phyloP scores from a whole-genome alignment of 2,329 filamentous ascomycete species.

The Sporothrix brasiliensis region DNA sequence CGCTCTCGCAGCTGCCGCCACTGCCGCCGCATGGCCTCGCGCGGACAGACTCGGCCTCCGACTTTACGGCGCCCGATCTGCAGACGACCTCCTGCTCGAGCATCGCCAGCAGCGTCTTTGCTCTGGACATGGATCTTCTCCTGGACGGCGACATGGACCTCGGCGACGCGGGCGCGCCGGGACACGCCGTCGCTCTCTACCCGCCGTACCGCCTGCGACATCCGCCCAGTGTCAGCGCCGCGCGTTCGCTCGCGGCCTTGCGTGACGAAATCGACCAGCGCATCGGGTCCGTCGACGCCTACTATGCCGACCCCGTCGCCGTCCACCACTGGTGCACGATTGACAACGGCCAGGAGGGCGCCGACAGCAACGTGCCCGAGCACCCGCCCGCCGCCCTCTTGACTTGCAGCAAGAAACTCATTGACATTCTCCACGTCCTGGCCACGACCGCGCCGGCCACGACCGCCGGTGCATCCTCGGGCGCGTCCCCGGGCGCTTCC shows the following conservation, averaged over 20 bases:
- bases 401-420: neutral
- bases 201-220: neutral
- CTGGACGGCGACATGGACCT: neutral
- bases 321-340: neutral
- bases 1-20: neutral
- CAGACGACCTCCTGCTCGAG: neutral
- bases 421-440: neutral
- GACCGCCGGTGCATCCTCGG: too few species aligned
- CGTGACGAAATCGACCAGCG: slow-evolving; percentile 14
- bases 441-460: too few species aligned
- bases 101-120: slow-evolving; percentile 3
- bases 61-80: too few species aligned
- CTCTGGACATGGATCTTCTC: neutral
- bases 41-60: too few species aligned
- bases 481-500: too few species aligned
- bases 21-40: neutral
- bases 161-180: neutral
- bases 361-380: neutral
- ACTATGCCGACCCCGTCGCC: slow-evolving; percentile 1
- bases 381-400: neutral
- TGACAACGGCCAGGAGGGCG: neutral
- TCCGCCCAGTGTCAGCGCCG: neutral
- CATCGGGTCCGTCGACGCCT: neutral
- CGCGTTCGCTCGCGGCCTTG: neutral
- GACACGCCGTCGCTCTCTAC: too few species aligned